Evolutionary conservation across 495 filamentous ascomycete genomes (phyloP), one percentile per base, ranked within the genome.

Genomic region (Xylaria grammica): DNA sequence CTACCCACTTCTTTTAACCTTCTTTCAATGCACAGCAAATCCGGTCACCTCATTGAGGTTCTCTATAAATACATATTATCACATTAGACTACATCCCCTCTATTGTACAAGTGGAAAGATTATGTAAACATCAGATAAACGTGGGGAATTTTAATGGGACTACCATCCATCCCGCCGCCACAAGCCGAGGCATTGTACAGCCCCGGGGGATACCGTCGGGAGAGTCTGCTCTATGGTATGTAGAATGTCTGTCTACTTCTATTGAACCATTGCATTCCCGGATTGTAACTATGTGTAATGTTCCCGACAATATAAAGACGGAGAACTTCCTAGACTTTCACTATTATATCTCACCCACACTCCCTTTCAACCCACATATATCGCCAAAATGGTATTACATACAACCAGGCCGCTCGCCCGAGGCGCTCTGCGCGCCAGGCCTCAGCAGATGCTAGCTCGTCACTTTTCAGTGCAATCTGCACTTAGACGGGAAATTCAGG

Each of bases 401-500:
- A 62, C 63, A 60, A 36, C 63, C 13, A 57, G 62, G 45, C 62
- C 45, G 34, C 52, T 63, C 29, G 50, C 53, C 20, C 44, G 59
- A 30, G 40, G 50, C 49, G 45, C 52, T 38, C 34, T 63, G 27
- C 67, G 59, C 24, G 79, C 83, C 66, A 77, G 81, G 27, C 64
- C 80, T 50, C 71, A 69, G 20, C 74, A 82, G 65, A 72, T 81
- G 42, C 79, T 85, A 55, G 63, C 69, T 69, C 85, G 91, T 64
- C 82, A 87, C 62, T 92, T 97, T 74, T 89, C 86, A 67, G 83
- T 85, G 38, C 83, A 90, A 65, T 72, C 84, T 36, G 73, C 79
- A 30, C 75, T 77, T n/a, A 79, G 73, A 55, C 83, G 86, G 80
- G 89, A 96, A 72, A 85, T 96, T 44, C 88, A 89, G 65, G 92